Evolutionary conservation across 129 eudicot species (phyloP), one percentile per base, ranked within the genome.

Genomic region (Sambucus nigra): DNA sequence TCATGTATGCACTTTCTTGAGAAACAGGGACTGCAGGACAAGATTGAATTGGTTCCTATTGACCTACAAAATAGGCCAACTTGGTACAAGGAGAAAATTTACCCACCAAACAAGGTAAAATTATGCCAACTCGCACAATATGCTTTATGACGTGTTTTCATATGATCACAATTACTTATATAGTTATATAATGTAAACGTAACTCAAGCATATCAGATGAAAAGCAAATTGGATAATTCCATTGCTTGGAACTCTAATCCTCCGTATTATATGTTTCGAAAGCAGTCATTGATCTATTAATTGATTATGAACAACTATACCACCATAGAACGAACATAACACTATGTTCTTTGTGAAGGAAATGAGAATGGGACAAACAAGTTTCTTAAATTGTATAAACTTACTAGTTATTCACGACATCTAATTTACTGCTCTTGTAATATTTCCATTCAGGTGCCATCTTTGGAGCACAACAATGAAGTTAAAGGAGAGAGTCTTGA

Each of bases 51-150:
- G 76, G 88, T 89, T 33, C 97, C 97, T 12, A 89, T 89, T 69
- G 83, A 89, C 73, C 86, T 89, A 24, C 61, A 70, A 52, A 73
- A 89, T 73, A 76, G 95, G 47, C 95, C 97, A 25, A 78, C 65
- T 61, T 88, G 97, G 97, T 88, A 88, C 56, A 84, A 88, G 69
- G 93, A 84, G 76, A 88, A 78, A 66, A 88, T 88, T 48, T 84
- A 84, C 58, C 86, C 95, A 5, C 55, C 83, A 64, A 84, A 88
- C 77, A 88, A 81, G 88, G 97, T 88, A 23, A 53, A 32, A 29
- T 25, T 32, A 22, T 38, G n/a, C n/a, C n/a, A n/a, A n/a, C n/a
- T n/a, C n/a, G n/a, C 33, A 31, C 25, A 47, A 11, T 19, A 16
- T 56, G 54, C 56, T 63, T 26, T 51, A 11, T 38, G 17, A 20